phyloP scores from a whole-genome alignment of 108 stramenopile species.

The Cyclotella kingstonii region DNA sequence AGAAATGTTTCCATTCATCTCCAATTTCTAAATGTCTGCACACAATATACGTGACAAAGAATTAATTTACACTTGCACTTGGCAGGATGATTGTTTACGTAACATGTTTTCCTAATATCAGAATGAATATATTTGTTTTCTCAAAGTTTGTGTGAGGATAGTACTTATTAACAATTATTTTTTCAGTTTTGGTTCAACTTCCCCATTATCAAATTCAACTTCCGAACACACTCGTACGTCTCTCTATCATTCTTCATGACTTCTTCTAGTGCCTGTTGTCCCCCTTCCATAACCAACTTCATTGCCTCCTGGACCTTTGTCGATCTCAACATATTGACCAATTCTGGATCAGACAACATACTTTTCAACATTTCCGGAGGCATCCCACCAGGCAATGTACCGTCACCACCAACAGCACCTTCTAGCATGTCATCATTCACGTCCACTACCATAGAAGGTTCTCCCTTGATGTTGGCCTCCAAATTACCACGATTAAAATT shows the following conservation, averaged over 20 bases:
- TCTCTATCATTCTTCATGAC: conserved; percentile 51
- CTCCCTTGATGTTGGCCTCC: conserved; percentile 33
- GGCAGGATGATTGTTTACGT: no score
- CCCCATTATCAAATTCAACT: conserved; percentile 48
- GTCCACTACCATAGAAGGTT: conserved; percentile 42
- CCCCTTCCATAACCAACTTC: conserved; percentile 53
- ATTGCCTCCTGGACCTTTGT: conserved; percentile 67
- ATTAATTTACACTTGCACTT: no score
- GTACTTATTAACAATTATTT: background rate
- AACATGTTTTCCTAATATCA: no score
- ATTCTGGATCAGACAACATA: conserved; percentile 52
- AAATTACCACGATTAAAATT: conserved; percentile 50
- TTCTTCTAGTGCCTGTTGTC: conserved; percentile 50
- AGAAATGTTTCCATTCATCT: no score
- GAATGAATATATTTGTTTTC: no score
- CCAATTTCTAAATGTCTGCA: no score
- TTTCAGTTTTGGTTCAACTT: conserved; percentile 16
- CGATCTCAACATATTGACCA: conserved; percentile 54
- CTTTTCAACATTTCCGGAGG: conserved; percentile 48
- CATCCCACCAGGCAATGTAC: conserved; percentile 62
- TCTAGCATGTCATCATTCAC: conserved; percentile 48
- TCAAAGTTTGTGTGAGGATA: no score
- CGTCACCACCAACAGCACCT: conserved; percentile 43
- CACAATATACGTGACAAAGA: no score
- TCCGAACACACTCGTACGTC: conserved; percentile 46